phyloP scores from a whole-genome alignment of 805 yeast genomes.

The Debaryomyces maramus region DNA sequence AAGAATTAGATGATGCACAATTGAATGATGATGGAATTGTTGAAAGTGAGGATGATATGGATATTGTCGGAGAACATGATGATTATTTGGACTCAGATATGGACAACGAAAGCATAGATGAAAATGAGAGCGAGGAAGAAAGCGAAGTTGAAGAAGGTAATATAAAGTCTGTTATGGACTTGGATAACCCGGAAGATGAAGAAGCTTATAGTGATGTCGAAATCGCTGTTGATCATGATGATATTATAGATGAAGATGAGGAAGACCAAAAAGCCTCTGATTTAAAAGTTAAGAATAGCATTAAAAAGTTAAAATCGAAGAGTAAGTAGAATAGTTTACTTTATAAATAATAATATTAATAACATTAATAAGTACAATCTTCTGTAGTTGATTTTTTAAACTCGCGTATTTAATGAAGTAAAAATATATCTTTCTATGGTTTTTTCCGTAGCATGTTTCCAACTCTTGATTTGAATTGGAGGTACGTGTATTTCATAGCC shows the following conservation, averaged over 20 bases:
- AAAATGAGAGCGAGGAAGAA: constrained; percentile 5
- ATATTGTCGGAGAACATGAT: constrained; percentile 12
- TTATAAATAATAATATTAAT: neutral
- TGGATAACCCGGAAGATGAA: constrained; percentile 12
- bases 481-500: constrained; percentile 45
- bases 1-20: constrained; percentile 59
- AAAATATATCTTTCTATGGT: neutral
- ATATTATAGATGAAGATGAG: constrained; percentile 4
- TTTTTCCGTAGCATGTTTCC: neutral
- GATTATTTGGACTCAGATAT: constrained; percentile 14
- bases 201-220: constrained; percentile 25
- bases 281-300: constrained; percentile 4
- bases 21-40: constrained; percentile 19
- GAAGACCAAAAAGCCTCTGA: constrained; percentile 3
- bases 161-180: constrained; percentile 10
- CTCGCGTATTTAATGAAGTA: neutral
- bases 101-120: constrained; percentile 9
- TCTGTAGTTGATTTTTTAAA: no score
- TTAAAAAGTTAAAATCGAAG: constrained; percentile 3
- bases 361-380: neutral
- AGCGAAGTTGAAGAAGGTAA: constrained; percentile 9
- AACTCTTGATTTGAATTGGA: constrained; percentile 38
- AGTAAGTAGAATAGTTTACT: neutral
- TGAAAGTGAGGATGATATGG: constrained; percentile 23
- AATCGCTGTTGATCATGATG: constrained; percentile 8